Evolutionary conservation across 78 protist species (phyloP).

Genomic region (Paratrimastix pyriformis): DNA sequence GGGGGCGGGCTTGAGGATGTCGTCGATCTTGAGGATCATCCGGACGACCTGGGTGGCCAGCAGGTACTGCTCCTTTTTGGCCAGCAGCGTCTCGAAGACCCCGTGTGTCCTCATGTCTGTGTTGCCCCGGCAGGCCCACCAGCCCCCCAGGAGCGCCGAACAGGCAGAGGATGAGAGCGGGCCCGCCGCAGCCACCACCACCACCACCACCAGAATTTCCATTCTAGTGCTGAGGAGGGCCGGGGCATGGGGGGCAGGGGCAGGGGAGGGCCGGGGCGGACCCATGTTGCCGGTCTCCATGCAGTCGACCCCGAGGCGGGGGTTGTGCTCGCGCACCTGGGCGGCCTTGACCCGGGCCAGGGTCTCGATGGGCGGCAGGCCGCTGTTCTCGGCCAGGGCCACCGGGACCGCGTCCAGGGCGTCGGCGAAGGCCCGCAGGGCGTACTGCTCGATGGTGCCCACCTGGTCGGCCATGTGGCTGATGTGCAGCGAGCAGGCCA

Average conservation of each 20-base stretch:
- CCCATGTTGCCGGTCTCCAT: background rate
- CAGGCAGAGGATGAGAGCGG: background rate
- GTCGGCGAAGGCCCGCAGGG: conserved; percentile 93
- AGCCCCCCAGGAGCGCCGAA: background rate
- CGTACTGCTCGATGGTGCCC: conserved; percentile 81
- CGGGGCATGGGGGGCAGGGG: background rate
- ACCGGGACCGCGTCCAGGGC: conserved; percentile 95
- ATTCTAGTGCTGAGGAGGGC: background rate
- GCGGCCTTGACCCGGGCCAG: conserved; percentile 67
- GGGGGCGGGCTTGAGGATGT: conserved; percentile 62
- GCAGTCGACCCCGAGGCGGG: conserved; percentile 93
- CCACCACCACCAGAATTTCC: background rate
- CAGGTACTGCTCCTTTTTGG: conserved; percentile 89
- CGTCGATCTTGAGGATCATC: conserved; percentile 98
- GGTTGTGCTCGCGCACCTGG: conserved; percentile 67
- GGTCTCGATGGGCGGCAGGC: conserved; percentile 78
- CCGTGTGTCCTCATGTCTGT: conserved; percentile 78
- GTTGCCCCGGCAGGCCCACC: background rate
- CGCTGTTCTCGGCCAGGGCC: conserved; percentile 96
- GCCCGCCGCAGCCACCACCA: background rate
- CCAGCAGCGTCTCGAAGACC: conserved; percentile 90
- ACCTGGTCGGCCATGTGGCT: conserved; percentile 66
- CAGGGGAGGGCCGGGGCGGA: background rate
- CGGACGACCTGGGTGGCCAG: conserved; percentile 95
- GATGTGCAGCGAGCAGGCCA: conserved; percentile 80